phyloP scores from a whole-genome alignment of 2,329 filamentous ascomycete genomes.

The Botrytis galanthina region DNA sequence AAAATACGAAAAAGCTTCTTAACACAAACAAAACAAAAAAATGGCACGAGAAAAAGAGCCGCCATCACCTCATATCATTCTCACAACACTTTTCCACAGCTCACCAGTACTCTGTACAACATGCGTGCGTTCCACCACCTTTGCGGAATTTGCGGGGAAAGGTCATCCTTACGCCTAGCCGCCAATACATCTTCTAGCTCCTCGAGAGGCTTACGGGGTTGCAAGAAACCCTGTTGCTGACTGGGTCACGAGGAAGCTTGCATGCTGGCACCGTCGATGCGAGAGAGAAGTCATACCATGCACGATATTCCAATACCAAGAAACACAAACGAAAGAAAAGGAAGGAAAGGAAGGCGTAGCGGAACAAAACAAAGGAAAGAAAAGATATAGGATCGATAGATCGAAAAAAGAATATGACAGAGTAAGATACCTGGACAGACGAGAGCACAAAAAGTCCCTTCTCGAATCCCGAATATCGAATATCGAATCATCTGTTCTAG shows the following conservation, averaged over 20 bases:
- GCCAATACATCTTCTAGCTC: not conserved
- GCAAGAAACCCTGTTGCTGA: not conserved
- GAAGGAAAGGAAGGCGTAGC: not conserved
- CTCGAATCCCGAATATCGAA: not conserved
- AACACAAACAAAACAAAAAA: not conserved
- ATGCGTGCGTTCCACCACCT: not conserved
- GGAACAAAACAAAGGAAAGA: not conserved
- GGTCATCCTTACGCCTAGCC: not conserved
- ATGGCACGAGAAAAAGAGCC: not conserved
- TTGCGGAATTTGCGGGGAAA: slow-evolving; percentile 1
- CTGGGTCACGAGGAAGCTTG: not conserved
- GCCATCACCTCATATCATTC: not conserved
- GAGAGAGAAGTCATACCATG: not conserved
- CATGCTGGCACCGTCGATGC: not conserved
- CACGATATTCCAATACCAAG: not conserved
- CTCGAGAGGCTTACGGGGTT: not conserved
- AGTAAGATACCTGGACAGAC: not conserved
- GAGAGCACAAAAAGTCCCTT: not conserved
- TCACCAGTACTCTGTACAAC: not conserved
- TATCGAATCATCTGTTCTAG: not conserved
- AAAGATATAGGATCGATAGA: not conserved
- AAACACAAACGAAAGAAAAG: not conserved
- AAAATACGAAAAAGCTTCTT: not conserved
- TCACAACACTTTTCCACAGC: not conserved
- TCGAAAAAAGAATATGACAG: not conserved